Conservation (phyloP, 805 yeast genomes). For the Brettanomyces custersianus region DNA sequence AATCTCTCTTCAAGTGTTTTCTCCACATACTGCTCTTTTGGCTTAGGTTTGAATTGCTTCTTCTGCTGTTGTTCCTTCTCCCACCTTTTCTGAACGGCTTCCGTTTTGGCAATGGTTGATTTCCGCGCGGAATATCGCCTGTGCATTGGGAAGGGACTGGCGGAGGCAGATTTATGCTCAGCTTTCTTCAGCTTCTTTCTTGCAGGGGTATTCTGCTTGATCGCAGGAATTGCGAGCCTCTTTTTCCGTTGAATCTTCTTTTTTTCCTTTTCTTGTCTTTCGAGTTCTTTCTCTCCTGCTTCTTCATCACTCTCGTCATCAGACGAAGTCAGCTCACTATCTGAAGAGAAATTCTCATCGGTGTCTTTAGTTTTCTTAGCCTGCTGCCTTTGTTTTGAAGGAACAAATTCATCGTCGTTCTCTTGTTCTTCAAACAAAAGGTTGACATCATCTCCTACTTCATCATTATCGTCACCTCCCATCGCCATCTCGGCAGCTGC, state of each 20-base stretch:
- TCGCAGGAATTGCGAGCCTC: constrained; percentile 8
- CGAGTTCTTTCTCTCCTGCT: constrained; percentile 31
- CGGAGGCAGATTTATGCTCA: constrained; percentile 4
- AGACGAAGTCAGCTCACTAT: constrained; percentile 48
- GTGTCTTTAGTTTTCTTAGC: constrained; percentile 26
- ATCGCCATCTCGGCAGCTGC: constrained; percentile 14
- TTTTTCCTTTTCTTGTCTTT: constrained; percentile 21
- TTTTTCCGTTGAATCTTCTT: constrained; percentile 39
- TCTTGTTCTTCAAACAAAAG: constrained; percentile 59
- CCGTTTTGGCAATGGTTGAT: constrained; percentile 68
- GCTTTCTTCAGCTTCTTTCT: constrained; percentile 16
- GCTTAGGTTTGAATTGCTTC: constrained; percentile 16
- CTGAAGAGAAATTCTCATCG: constrained; percentile 17
- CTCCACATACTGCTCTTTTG: constrained; percentile 29
- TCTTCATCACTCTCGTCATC: constrained; percentile 56
- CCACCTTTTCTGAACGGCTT: constrained; percentile 66
- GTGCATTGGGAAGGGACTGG: constrained; percentile 28
- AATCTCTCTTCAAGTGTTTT: constrained; percentile 65
- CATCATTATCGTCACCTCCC: constrained; percentile 65
- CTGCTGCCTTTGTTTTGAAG: constrained; percentile 17
- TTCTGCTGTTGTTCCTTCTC: constrained; percentile 58
- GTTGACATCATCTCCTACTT: too few relatives aligned
- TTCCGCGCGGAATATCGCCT: constrained; percentile 72
- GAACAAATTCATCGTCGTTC: constrained; percentile 41
- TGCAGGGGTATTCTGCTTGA: constrained; percentile 20